Base-by-base conservation (phyloP, 1,284 basidiomycete genomes). In the Vanrija sp. region DNA sequence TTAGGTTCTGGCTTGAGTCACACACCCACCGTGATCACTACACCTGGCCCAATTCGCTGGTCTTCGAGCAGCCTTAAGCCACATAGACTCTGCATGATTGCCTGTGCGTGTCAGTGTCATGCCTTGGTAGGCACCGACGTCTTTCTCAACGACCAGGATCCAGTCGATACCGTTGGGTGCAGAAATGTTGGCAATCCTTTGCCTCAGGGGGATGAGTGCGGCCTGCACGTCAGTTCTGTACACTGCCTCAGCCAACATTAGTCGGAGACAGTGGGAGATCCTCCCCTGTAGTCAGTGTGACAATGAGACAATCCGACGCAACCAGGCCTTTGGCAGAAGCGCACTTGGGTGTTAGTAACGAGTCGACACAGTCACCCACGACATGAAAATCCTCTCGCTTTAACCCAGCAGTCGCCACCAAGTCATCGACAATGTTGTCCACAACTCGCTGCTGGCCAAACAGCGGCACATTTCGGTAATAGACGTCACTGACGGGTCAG, bases 131-230 rank as follows among this genome's bases (percentile, higher is more conserved):
- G 1, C 16, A 43, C 42, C 39, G 42, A 87, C 92, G 77, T 97
- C 93, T 78, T 97, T 97, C 74, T 97, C 93, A 12, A 96, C 83
- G 0, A 96, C 78, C 16, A 96, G 79, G 5, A 95, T 82, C 87
- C 89, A 96, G 0, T 80, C 64, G 6, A 91, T 66, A 42, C 80
- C 74, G 7, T 81, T 74, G 0, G 79, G 70, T 0, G 87, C 67
- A 19, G 81, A 77, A 57, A 92, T 81, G 0, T 77, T 76, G 8
- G 78, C 72, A 42, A 95, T 86, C 44, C 85, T 83, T 67, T 90
- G 88, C 21, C 82, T 81, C 0, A 82, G 80, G 2, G 91, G 91
- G 55, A 95, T 88, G 25, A 94, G 78, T 0, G 82, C 80, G 1
- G 84, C 83, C 89, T 92, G 61, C 6, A 25, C 16, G 28, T 51